Percentiles rank a stretch among this genome's conserved stretches.
phyloP scores from a whole-genome alignment of 768 basidiomycete species.

The Gloeopeniophorella convolvens region DNA sequence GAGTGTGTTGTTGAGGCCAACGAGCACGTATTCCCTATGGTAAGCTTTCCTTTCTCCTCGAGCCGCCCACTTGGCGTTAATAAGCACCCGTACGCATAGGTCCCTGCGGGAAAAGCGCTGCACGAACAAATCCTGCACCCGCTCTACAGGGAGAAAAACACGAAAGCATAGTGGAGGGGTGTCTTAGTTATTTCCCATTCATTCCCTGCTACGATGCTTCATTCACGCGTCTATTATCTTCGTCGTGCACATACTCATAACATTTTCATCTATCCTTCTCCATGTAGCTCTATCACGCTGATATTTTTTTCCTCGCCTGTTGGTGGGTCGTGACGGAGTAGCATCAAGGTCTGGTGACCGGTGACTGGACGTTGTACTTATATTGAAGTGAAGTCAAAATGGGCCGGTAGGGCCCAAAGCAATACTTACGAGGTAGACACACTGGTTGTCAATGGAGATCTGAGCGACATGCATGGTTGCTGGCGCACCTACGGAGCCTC shows the following conservation, averaged over 20 bases:
- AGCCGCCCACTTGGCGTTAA: conserved; percentile 19
- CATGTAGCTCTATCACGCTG: not conserved
- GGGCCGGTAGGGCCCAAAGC: too few relatives aligned
- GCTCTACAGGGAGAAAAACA: conserved; percentile 10
- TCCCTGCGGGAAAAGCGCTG: conserved; percentile 88
- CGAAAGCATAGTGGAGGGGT: not conserved
- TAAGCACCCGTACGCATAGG: too few relatives aligned
- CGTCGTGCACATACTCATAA: not conserved
- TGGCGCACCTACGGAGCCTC: too few relatives aligned
- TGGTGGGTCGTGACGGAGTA: not conserved
- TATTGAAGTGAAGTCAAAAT: not conserved
- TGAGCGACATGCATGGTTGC: too few relatives aligned
- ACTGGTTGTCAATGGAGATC: too few relatives aligned
- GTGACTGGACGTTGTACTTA: conserved; percentile 16
- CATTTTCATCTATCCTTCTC: not conserved
- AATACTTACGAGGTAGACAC: too few relatives aligned
- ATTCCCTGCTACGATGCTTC: not conserved
- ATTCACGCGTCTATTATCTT: too few relatives aligned
- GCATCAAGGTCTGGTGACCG: conserved; percentile 1
- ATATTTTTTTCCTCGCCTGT: not conserved
- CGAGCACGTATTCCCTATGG: conserved; percentile 92
- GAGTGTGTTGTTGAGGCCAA: conserved; percentile 82
- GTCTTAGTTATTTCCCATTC: not conserved
- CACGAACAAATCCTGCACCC: conserved; percentile 88
- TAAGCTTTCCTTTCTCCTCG: conserved; percentile 29